Evolutionary conservation across 768 basidiomycete species (phyloP).

Genomic region (Lanmaoa pseudosensibilis): DNA sequence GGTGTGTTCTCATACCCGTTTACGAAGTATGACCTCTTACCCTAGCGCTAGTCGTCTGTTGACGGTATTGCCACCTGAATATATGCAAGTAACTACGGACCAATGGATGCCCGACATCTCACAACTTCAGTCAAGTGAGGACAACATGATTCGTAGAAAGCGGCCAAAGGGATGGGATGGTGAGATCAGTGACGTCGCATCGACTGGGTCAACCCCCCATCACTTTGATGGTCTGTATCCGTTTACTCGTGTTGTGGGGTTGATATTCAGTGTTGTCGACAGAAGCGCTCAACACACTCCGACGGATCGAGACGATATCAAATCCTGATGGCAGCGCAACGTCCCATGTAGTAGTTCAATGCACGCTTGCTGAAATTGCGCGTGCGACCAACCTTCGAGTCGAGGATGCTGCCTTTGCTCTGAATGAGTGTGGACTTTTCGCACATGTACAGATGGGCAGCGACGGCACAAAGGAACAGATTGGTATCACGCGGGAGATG

Average conservation of each 20-base stretch:
- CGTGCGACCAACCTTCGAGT: constrained; percentile 75
- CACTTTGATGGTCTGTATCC: constrained; percentile 42
- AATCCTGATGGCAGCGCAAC: constrained; percentile 69
- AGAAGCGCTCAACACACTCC: constrained; percentile 58
- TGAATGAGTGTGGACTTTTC: constrained; percentile 85
- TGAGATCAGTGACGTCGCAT: constrained; percentile 48
- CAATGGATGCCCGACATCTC: constrained; percentile 46
- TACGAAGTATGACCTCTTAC: neutral
- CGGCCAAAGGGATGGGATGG: constrained; percentile 74
- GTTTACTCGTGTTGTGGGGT: neutral
- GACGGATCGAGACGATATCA: constrained; percentile 55
- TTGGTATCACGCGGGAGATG: constrained; percentile 64
- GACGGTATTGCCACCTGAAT: constrained; percentile 57
- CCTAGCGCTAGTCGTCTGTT: constrained; percentile 49
- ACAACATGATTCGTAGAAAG: constrained; percentile 39
- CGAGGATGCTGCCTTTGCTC: constrained; percentile 86
- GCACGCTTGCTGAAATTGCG: constrained; percentile 77
- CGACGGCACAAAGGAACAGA: constrained; percentile 38
- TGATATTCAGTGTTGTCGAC: neutral
- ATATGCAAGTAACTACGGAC: constrained; percentile 43
- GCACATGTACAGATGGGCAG: constrained; percentile 38
- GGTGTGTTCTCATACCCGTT: constrained; percentile 40
- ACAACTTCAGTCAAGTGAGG: constrained; percentile 34
- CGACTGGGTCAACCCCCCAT: constrained; percentile 34
- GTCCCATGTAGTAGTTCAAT: constrained; percentile 64